These are phyloP conservation scores for Cladophialophora immunda DNA, from an alignment of 2,329 filamentous ascomycete species.

Conservation along the genomic window DNA sequence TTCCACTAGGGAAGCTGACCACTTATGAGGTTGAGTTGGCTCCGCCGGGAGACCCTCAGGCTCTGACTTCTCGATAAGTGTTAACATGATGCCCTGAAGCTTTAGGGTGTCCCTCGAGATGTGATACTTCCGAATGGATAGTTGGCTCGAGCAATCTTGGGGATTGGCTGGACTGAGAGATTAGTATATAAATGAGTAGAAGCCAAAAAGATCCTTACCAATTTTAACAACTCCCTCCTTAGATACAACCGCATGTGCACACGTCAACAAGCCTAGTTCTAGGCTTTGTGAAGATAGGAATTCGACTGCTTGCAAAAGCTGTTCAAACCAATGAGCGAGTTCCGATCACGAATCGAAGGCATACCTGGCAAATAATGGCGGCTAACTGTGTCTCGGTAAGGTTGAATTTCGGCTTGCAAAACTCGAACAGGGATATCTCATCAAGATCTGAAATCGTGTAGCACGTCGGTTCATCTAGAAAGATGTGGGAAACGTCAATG, in stretches of 20 bases:
- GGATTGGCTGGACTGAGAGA: neutral
- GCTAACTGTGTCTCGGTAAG: neutral
- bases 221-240: neutral
- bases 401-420: slow-evolving; percentile 2
- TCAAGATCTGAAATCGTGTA: neutral
- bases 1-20: neutral
- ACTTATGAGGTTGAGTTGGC: neutral
- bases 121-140: neutral
- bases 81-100: slow-evolving; percentile 3
- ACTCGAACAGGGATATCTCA: neutral
- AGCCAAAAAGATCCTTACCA: neutral
- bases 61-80: slow-evolving; percentile 7
- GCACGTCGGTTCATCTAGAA: neutral
- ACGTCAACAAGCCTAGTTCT: neutral
- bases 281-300: neutral
- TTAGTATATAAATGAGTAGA: neutral
- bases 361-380: slow-evolving; percentile 1
- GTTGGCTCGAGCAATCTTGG: neutral
- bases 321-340: neutral
- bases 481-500: neutral
- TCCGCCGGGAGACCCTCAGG: neutral
- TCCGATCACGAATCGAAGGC: neutral
- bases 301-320: slow-evolving; percentile 4
- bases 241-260: neutral
- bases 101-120: neutral